These are phyloP conservation scores for Colletotrichum abscissum DNA, from an alignment of 2,329 filamentous ascomycete genomes.

Conservation along the genomic window DNA sequence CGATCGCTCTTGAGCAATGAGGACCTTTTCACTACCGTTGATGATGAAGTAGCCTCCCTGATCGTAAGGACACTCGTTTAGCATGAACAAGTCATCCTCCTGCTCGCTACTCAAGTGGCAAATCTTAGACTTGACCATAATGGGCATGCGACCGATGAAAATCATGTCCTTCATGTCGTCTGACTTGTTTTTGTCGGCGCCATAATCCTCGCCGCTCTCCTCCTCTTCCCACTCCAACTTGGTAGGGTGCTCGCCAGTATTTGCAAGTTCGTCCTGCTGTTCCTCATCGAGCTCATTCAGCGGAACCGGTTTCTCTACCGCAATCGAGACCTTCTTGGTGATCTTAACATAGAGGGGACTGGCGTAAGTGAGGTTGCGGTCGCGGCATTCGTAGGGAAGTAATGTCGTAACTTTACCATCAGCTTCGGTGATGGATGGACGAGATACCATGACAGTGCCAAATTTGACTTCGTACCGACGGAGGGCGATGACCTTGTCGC, in stretches of 20 bases:
- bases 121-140: constrained; percentile 98
- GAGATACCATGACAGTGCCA: constrained; percentile 87
- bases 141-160: constrained; percentile 94
- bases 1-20: constrained; percentile 97
- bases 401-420: constrained; percentile 89
- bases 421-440: constrained; percentile 91
- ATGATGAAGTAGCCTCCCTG: constrained; percentile 99
- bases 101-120: constrained; percentile 87
- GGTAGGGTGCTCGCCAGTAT: constrained; percentile 68
- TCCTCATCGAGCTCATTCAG: constrained; percentile 76
- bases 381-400: constrained; percentile 92
- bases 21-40: constrained; percentile 97
- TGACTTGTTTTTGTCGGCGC: constrained; percentile 61
- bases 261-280: constrained; percentile 65
- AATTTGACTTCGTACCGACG: constrained; percentile 97
- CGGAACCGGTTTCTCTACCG: constrained; percentile 78
- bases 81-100: constrained; percentile 87
- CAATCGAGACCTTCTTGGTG: constrained; percentile 84
- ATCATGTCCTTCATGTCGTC: constrained; percentile 76
- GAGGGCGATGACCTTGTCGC: constrained; percentile 84
- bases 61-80: constrained; percentile 98
- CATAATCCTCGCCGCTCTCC: constrained; percentile 60
- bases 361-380: constrained; percentile 96
- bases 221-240: constrained; percentile 72
- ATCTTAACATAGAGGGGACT: constrained; percentile 92